Percentiles rank a stretch among this genome's conserved stretches.
Conservation (phyloP, 139 green algal species). For the Chlamydomonas sp. region DNA sequence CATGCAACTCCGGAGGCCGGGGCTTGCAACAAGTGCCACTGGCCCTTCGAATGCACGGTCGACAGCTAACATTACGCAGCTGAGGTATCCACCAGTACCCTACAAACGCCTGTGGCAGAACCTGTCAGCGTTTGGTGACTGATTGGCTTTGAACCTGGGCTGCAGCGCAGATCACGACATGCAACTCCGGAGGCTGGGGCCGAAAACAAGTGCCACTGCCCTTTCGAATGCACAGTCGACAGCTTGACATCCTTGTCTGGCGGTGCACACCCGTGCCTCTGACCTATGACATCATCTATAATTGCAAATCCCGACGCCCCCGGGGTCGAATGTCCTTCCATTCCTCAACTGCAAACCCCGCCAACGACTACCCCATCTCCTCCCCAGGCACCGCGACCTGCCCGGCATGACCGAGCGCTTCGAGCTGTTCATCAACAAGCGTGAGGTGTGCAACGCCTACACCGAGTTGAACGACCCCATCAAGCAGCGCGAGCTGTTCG, state of each 20-base stretch:
- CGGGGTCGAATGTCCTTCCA: too few species aligned
- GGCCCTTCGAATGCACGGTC: neutral
- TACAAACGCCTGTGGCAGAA: too few species aligned
- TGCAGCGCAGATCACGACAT: neutral
- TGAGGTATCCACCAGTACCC: too few species aligned
- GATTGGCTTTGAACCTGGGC: conserved; percentile 30
- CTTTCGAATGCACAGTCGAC: conserved; percentile 32
- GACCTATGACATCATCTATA: too few species aligned
- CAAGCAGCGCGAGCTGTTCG: conserved; percentile 94
- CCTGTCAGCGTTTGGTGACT: neutral
- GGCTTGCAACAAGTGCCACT: neutral
- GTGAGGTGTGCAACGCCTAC: conserved; percentile 98
- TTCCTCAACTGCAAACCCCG: neutral
- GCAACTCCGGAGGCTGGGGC: conserved; percentile 24
- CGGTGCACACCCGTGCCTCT: too few species aligned
- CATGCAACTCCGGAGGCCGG: conserved; percentile 2
- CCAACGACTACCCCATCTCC: neutral
- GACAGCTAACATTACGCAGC: too few species aligned
- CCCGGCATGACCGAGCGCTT: conserved; percentile 97
- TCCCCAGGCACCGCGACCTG: conserved; percentile 78
- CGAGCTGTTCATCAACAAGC: conserved; percentile 99
- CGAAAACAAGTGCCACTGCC: neutral
- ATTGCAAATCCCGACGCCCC: too few species aligned
- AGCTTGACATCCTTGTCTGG: too few species aligned
- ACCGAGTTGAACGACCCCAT: conserved; percentile 99